These are phyloP conservation scores for Dalbergia oliveri DNA, from an alignment of 306 rosid genomes.

Conservation along the genomic window DNA sequence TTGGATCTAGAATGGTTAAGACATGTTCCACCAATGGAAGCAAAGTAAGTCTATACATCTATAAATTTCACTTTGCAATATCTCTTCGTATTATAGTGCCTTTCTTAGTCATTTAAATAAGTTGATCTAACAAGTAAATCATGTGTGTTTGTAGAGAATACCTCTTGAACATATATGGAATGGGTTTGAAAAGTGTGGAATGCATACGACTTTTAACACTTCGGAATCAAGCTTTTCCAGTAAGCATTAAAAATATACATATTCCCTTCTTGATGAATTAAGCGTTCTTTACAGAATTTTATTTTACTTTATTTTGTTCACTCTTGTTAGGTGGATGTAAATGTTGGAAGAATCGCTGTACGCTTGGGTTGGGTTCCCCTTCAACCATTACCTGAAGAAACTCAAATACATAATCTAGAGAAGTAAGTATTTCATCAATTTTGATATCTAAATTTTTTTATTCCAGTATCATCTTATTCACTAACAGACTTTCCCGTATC, in stretches of 20 bases:
- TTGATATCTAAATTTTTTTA: not conserved
- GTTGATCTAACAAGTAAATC: not conserved
- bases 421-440: slow-evolving; percentile 51
- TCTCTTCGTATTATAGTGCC: not conserved
- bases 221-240: slow-evolving; percentile 73
- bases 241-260: slow-evolving; percentile 37
- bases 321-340: slow-evolving; percentile 73
- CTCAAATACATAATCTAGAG: slow-evolving; percentile 67
- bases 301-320: not conserved
- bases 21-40: slow-evolving; percentile 60
- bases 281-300: not conserved
- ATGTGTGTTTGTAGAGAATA: slow-evolving; percentile 56
- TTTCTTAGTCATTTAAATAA: not conserved
- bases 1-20: slow-evolving; percentile 81
- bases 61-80: not conserved
- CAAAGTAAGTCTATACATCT: slow-evolving; percentile 44
- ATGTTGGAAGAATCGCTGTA: slow-evolving; percentile 78
- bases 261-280: not conserved
- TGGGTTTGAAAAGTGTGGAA: slow-evolving; percentile 85
- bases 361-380: slow-evolving; percentile 94
- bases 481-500: not conserved
- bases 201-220: slow-evolving; percentile 79
- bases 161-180: slow-evolving; percentile 58
- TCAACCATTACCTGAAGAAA: slow-evolving; percentile 67
- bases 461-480: not conserved